A percentile compares a stretch with the other conserved stretches of the same genome.
Conservation (phyloP, 2,329 filamentous ascomycete species). For the Plenodomus tracheiphilus region DNA sequence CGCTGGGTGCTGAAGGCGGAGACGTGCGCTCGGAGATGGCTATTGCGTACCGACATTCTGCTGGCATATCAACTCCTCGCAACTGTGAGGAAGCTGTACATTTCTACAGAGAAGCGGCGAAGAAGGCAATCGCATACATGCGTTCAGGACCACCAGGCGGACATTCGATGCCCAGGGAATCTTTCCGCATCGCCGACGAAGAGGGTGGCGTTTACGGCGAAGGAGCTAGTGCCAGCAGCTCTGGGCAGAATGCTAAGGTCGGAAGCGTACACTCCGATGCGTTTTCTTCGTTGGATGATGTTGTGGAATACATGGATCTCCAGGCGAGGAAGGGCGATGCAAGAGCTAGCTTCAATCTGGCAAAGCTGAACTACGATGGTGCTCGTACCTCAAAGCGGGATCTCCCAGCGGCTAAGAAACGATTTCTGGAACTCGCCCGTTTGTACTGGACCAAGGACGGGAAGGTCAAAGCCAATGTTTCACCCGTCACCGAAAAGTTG, state of each 20-base stretch:
- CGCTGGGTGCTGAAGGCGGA: conserved; percentile 83
- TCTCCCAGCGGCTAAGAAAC: conserved; percentile 72
- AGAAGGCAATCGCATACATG: conserved; percentile 88
- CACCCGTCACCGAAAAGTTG: conserved; percentile 72
- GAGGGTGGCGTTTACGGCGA: conserved; percentile 92
- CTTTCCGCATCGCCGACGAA: conserved; percentile 87
- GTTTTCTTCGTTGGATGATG: conserved; percentile 86
- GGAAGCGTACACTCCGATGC: conserved; percentile 75
- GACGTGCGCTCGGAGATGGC: conserved; percentile 92
- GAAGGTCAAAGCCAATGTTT: conserved; percentile 70
- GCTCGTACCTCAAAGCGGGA: conserved; percentile 74
- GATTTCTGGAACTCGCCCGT: conserved; percentile 78
- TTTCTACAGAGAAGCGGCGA: conserved; percentile 91
- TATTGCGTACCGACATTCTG: conserved; percentile 80
- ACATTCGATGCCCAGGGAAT: conserved; percentile 73
- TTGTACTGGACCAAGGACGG: conserved; percentile 83
- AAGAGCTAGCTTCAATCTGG: conserved; percentile 83
- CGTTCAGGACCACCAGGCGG: conserved; percentile 90
- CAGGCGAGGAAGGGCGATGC: conserved; percentile 89
- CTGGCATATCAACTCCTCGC: conserved; percentile 81
- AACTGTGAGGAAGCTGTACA: conserved; percentile 82
- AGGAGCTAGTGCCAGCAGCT: conserved; percentile 86
- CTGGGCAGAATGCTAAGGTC: conserved; percentile 78
- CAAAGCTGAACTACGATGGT: conserved; percentile 86
- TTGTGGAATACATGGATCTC: conserved; percentile 90